Evolutionary conservation across 75 land plant genomes (phyloP).

Genomic region (Pinus tabuliformis): DNA sequence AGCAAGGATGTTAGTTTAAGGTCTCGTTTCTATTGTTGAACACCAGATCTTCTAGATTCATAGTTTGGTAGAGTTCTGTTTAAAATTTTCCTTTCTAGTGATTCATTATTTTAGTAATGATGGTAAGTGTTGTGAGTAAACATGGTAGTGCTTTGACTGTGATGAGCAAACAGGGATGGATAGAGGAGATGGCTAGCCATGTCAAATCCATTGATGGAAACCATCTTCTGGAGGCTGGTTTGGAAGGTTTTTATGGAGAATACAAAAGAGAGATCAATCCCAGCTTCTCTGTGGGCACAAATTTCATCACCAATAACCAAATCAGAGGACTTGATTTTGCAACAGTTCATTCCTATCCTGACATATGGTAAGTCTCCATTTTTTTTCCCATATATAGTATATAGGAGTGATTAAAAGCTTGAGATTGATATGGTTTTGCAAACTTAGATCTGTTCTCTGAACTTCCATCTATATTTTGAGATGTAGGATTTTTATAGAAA

Average conservation of each 20-base stretch:
- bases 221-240: slow-evolving; percentile 81
- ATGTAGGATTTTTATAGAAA: no score
- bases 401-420: no score
- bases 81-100: background rate
- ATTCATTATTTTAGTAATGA: no score
- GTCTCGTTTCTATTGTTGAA: background rate
- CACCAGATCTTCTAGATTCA: background rate
- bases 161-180: no score
- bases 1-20: background rate
- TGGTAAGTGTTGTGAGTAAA: no score
- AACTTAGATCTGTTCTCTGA: no score
- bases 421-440: no score
- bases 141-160: background rate
- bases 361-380: slow-evolving; percentile 31
- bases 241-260: slow-evolving; percentile 82
- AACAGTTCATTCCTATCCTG: slow-evolving; percentile 60
- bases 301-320: slow-evolving; percentile 43
- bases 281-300: slow-evolving; percentile 30
- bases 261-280: slow-evolving; percentile 29
- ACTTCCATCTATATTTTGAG: no score
- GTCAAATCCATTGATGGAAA: slow-evolving; percentile 86
- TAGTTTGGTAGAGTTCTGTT: background rate
- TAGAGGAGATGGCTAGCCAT: slow-evolving; percentile 35
- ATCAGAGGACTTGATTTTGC: slow-evolving; percentile 42
- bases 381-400: no score